Evolutionary conservation across 1,139 yeast genomes (phyloP).

Genomic region (Lodderomyces elongisporus): DNA sequence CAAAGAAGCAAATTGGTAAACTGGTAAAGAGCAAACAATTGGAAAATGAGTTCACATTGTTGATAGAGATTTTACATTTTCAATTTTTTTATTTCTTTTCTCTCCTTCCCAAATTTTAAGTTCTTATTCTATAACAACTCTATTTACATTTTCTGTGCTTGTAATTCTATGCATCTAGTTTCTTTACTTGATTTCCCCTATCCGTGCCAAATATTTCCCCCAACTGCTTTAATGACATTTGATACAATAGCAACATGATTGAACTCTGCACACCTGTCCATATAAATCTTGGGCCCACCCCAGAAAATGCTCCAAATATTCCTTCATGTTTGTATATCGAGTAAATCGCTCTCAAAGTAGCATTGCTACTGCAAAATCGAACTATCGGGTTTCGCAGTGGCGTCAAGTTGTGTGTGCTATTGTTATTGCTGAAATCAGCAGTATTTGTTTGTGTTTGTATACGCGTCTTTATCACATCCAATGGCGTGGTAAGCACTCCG

Average conservation of each 20-base stretch:
- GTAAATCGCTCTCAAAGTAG: conserved; percentile 60
- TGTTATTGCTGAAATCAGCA: conserved; percentile 7
- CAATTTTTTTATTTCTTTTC: neutral
- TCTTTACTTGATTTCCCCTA: no score
- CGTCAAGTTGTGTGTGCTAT: conserved; percentile 7
- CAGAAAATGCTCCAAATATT: conserved; percentile 72
- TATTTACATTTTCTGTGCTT: conserved; percentile 1
- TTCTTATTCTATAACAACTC: neutral
- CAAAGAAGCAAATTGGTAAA: no score
- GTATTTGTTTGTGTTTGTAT: conserved; percentile 60
- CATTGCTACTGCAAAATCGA: conserved; percentile 35
- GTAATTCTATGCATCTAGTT: no score
- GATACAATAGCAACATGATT: conserved; percentile 87
- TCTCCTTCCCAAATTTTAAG: neutral
- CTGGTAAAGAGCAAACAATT: neutral
- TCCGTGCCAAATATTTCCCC: conserved; percentile 19
- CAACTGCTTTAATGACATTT: conserved; percentile 45
- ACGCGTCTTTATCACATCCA: conserved; percentile 91
- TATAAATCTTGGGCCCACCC: conserved; percentile 92
- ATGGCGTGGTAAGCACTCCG: conserved; percentile 74
- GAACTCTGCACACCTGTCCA: conserved; percentile 98
- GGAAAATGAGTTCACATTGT: neutral
- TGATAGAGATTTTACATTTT: neutral
- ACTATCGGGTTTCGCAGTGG: conserved; percentile 9
- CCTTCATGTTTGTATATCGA: conserved; percentile 75